phyloP scores from a whole-genome alignment of 192 early-diverging fungal species.

The Coemansia guatemalensis region DNA sequence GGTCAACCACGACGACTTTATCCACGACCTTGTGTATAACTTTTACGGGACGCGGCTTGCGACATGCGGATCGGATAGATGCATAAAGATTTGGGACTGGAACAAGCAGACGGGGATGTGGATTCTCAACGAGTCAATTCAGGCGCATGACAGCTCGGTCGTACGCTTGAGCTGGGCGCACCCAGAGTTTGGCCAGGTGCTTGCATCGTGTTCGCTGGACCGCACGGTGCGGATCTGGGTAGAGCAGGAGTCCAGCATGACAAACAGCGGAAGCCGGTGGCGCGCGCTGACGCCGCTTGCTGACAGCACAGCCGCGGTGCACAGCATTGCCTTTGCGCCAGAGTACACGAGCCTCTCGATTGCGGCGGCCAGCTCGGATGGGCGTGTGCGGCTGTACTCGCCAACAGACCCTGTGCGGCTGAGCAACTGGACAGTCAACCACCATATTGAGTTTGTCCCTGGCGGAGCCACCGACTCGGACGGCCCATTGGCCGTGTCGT shows the following conservation, averaged over 20 bases:
- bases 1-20: conserved; percentile 78
- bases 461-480: conserved; percentile 70
- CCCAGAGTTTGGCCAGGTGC: conserved; percentile 92
- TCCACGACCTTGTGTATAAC: conserved; percentile 90
- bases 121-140: conserved; percentile 74
- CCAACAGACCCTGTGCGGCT: conserved; percentile 76
- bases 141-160: conserved; percentile 78
- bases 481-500: conserved; percentile 78
- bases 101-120: conserved; percentile 66
- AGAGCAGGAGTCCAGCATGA: conserved; percentile 67
- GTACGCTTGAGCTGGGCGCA: conserved; percentile 91
- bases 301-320: conserved; percentile 72
- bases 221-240: conserved; percentile 90
- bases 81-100: conserved; percentile 93
- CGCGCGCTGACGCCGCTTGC: conserved; percentile 57
- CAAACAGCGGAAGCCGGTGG: conserved; percentile 71
- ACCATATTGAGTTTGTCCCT: conserved; percentile 57
- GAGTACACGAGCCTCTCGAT: conserved; percentile 76
- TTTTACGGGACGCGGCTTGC: conserved; percentile 89
- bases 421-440: conserved; percentile 74
- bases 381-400: conserved; percentile 84
- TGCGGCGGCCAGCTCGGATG: conserved; percentile 79
- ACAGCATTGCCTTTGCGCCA: conserved; percentile 90
- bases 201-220: conserved; percentile 92
- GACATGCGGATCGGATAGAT: conserved; percentile 90